A percentile compares a stretch with the other conserved stretches of the same genome.
Evolutionary conservation across 441 rosid genomes (phyloP).

Genomic region (Pelargonium cotyledonis): DNA sequence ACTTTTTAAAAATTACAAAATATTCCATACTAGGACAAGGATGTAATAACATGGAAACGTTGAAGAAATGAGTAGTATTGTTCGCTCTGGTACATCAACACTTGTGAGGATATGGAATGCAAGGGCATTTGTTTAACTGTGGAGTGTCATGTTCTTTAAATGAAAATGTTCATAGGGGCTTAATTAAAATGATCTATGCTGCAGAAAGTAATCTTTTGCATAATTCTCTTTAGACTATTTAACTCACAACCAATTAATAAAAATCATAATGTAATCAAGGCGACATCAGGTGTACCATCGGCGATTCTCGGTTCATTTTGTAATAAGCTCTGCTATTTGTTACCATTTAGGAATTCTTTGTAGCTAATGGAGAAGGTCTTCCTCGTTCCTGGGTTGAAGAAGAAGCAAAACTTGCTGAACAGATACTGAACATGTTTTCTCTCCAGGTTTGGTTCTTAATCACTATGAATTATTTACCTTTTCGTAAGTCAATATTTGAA

Average conservation of each 20-base stretch:
- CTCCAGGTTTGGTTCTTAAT: slow-evolving; percentile 49
- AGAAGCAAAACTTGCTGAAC: slow-evolving; percentile 74
- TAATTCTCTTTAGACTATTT: not conserved
- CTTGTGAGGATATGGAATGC: not conserved
- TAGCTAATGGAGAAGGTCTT: slow-evolving; percentile 95
- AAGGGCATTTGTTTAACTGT: not conserved
- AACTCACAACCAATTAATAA: not conserved
- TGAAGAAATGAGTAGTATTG: not conserved
- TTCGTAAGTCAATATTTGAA: not conserved
- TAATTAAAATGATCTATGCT: not conserved
- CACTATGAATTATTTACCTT: slow-evolving; percentile 7
- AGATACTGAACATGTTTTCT: slow-evolving; percentile 64
- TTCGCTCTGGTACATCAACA: not conserved
- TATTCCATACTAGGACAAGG: slow-evolving; percentile 4
- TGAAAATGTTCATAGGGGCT: not conserved
- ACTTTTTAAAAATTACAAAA: not conserved
- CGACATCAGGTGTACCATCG: not conserved
- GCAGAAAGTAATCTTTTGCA: not conserved
- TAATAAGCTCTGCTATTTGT: slow-evolving; percentile 16
- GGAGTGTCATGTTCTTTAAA: not conserved
- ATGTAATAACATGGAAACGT: not conserved
- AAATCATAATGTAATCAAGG: not conserved
- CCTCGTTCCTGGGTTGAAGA: slow-evolving; percentile 77
- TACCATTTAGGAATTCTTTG: slow-evolving; percentile 67
- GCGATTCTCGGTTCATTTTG: slow-evolving; percentile 3